These are phyloP conservation scores for Nemania serpens DNA, from an alignment of 2,329 filamentous ascomycete species.

Conservation along the genomic window DNA sequence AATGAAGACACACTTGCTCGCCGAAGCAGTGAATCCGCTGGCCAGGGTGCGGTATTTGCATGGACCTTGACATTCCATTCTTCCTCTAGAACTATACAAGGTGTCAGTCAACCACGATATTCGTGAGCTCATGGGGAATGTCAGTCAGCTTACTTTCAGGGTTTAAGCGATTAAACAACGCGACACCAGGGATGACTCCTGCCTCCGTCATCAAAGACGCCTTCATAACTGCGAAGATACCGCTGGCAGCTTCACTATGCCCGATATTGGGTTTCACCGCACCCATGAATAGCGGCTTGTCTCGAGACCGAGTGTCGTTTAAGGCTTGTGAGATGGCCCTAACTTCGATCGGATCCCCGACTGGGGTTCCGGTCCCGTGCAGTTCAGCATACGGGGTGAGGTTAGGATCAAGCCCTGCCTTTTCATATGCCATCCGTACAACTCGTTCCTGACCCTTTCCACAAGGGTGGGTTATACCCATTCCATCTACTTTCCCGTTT, in stretches of 20 bases:
- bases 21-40: constrained; percentile 20
- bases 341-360: constrained; percentile 37
- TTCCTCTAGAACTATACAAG: constrained; percentile 22
- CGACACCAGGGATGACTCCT: constrained; percentile 24
- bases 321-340: constrained; percentile 27
- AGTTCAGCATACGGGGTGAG: constrained; percentile 33
- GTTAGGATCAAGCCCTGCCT: constrained; percentile 29
- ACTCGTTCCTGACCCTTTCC: constrained; percentile 31
- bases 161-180: constrained; percentile 28
- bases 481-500: constrained; percentile 36
- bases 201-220: constrained; percentile 28
- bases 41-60: constrained; percentile 28
- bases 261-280: constrained; percentile 36
- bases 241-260: constrained; percentile 34
- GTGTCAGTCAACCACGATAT: neutral
- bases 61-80: constrained; percentile 31
- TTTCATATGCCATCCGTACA: constrained; percentile 30
- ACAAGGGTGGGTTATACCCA: constrained; percentile 39
- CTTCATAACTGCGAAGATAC: constrained; percentile 33
- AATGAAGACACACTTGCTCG: constrained; percentile 31
- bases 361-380: constrained; percentile 36
- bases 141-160: constrained; percentile 28
- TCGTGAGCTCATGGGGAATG: neutral
- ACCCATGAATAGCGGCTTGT: constrained; percentile 29
- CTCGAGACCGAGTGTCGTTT: constrained; percentile 25